Base-by-base conservation (phyloP, 352 stramenopile species). In the Phytophthora hybrid region DNA sequence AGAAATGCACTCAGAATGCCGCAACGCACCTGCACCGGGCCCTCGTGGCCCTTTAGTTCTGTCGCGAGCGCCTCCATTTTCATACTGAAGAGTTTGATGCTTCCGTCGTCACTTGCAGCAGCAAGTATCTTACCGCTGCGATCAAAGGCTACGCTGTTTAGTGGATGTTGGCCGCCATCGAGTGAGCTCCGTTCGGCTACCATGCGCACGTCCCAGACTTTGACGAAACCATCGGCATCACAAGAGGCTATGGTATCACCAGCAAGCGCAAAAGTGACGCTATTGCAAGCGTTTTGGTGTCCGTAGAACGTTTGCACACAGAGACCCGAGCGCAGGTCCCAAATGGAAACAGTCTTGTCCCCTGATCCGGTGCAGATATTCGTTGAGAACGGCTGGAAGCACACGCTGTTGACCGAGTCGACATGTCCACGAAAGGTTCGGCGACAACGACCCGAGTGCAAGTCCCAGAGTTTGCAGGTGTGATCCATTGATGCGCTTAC, bases 161-260 rank as follows among this genome's bases (percentile, higher is more conserved):
- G 81, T 26, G 96, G 90, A 52, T 98, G 89, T 64, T 97, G 84
- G 1, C 92, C 91, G 59, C 87, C 87, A 63, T 97, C 87, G 29
- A 98, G 82, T 23, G 92, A 93, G 32, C 75, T 82, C 7, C 94
- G 81, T 81, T 98, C 95, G 26, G 93, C 89, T 32, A 99, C 94
- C 93, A 98, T 98, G 53, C 95, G 92, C 53, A 98, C 92, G 72
- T 98, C 96, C 96, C 96, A 99, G 34, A 98, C 79, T 73, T 98
- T 98, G 66, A 98, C 90, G 64, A 98, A 92, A 10, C 96, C 95
- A 74, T 98, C 96, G 10, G 96, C 94, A 70, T 99, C 95, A 69
- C 92, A 98, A 13, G 93, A 98, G 16, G 84, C 94, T 41, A 99
- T 95, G 21, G 83, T 82, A 73, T 99, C 95, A 31, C 96, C 94